Evolutionary conservation across 805 yeast species (phyloP), one percentile per base, ranked within the genome.

Genomic region (Suhomyces vadensis): DNA sequence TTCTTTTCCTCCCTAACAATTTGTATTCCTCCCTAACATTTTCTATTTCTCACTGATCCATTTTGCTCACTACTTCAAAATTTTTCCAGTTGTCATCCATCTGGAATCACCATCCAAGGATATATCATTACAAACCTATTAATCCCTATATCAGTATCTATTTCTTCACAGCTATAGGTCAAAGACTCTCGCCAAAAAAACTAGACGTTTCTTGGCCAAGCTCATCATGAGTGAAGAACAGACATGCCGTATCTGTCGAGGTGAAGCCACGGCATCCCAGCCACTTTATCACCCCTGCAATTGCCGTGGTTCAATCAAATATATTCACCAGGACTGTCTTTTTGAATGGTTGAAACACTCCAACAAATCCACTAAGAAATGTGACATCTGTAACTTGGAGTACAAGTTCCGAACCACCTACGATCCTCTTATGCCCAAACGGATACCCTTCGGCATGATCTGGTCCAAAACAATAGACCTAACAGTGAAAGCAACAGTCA

Each of bases 271-370:
- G 0, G 68, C 66, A 0, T 81, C 77, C 1, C 88, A 87, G 51
- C 97, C 97, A 3, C 70, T 94, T 37, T 84, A 78, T 51, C 91
- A 87, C 63, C 99, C 99, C 3, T 94, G 99, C 66, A 83, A 80
- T 57, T 94, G 99, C 66, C 75, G 89, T 42, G 99, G 99, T 1
- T 85, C 96, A 10, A 95, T 94, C 61, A 85, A 85, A 60, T 91
- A 83, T 57, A 87, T 94, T 42, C 99, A 94, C 63, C 95, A 92
- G 63, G 95, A 85, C 44, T 94, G 99, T 50, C 66, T 92, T 37
- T 69, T 82, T 55, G 94, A 88, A 57, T 92, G 99, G 99, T 76
- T 94, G 31, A 73, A 75, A 40, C 90, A 81, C 58, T 73, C 87
- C 14, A 72, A 77, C 41, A 80, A 82, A 47, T 75, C 75, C 25